Evolutionary conservation across 768 basidiomycete genomes (phyloP), one percentile per base, ranked within the genome.

Genomic region (Suillus subluteus): DNA sequence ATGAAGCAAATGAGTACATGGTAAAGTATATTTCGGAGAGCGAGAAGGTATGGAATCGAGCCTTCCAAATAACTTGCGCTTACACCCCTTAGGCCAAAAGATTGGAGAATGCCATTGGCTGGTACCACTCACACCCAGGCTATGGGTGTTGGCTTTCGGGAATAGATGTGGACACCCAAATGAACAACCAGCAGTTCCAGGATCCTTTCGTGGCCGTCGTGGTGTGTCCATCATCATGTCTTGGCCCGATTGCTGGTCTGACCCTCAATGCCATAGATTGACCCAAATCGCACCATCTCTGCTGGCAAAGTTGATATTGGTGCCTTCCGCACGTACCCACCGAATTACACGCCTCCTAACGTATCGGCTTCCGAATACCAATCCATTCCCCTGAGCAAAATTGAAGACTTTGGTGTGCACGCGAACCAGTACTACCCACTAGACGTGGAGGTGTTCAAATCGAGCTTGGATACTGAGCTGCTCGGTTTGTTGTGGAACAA

Each of bases 111-210:
- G 90, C 89, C 8, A 92, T 96, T 70, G 95, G 95, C n/a, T 97
- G 95, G 95, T 98, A 98, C 76, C 95, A 98, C 77, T 97, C 95
- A 18, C 98, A 99, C 81, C 98, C 98, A 6, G 98, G 98, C 16
- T 99, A 99, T 75, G 98, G 98, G 21, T 99, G 98, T 78, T 99
- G 98, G 98, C 81, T 99, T 11, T 98, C 96, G 15, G 98, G 98
- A 32, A 99, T 99, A 79, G 98, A 99, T 73, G 98, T 99, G 66
- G 94, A 92, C 75, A 99, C 98, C 0, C 98, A 99, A 75, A 86
- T 93, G 81, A 95, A 88, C 73, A 96, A 98, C 76, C 97, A 99
- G 74, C 91, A 91, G 73, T 96, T 88, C 81, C 92, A 93, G 77
- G 97, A 99, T 78, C 97, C 97, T 3, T 99, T 98, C 75, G 89